Evolutionary conservation across 2,329 filamentous ascomycete species (phyloP), one percentile per base, ranked within the genome.

Genomic region (Venturia oleaginea): DNA sequence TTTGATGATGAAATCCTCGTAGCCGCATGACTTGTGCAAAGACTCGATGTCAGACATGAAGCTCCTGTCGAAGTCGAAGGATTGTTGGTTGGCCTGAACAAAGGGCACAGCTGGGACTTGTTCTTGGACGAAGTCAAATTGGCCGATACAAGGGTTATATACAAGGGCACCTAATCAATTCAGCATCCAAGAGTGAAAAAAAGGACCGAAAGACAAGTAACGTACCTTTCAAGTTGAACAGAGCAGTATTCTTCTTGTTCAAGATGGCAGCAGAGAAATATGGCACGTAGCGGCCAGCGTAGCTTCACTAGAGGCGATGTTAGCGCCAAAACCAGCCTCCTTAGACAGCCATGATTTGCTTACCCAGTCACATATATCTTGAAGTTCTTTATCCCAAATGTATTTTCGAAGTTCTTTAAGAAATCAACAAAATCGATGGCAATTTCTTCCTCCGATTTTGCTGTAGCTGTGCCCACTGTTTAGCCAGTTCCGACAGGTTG

Each of bases 31-130:
- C 34, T 79, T 67, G 62, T 80, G 76, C 10, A 75, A 70, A 8
- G 67, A 69, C 46, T 79, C 72, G 8, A 82, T 70, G 32, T 78
- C 65, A 0, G 70, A 71, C 62, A 78, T 70, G 67, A 76, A 79
- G n/a, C 72, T 76, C 7, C 71, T 69, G 64, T 81, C 80, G 66
- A 82, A 74, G 63, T 76, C 75, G 67, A 82, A 75, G 1, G 81
- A 65, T 42, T 78, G 76, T 46, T 70, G 69, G 67, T 76, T 78
- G 57, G 74, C 70, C 37, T 78, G 74, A 10, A 80, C 69, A 40
- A 76, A 80, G 2, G 77, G 73, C 2, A 77, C 74, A 0, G 75
- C 73, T 0, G 76, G 73, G 3, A 76, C 64, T 60, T 66, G 40
- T 66, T 70, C 66, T 19, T 64, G 64, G 24, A 59, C 59, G 37